Percentiles rank a stretch among this genome's conserved stretches.
These are phyloP conservation scores for Globisporangium echinulatum DNA, from an alignment of 352 stramenopile species.

Conservation along the genomic window DNA sequence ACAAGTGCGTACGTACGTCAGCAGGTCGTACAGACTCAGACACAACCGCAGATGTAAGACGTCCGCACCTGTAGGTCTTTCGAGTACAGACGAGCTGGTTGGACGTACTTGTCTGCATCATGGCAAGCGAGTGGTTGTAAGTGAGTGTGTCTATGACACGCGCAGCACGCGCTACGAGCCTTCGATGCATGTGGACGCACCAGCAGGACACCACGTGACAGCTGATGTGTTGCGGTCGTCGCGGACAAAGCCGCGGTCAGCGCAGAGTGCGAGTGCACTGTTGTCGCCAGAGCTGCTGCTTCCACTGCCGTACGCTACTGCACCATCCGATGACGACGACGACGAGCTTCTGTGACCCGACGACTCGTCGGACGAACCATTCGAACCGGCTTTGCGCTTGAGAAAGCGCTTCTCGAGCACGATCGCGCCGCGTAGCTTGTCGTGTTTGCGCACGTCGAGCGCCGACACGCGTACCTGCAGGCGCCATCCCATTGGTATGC, in stretches of 20 bases:
- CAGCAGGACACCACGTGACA: slow-evolving; percentile 12
- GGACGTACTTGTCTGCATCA: slow-evolving; percentile 6
- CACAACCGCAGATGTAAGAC: too few relatives aligned
- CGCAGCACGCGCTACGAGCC: too few relatives aligned
- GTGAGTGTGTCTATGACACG: not conserved
- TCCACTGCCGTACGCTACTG: not conserved
- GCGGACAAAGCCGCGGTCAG: slow-evolving; percentile 12
- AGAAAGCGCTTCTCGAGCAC: slow-evolving; percentile 23
- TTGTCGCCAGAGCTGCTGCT: not conserved
- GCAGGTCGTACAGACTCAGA: not conserved
- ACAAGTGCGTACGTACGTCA: not conserved
- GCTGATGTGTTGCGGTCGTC: slow-evolving; percentile 4
- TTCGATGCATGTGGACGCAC: slow-evolving; percentile 1
- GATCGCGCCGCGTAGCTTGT: slow-evolving; percentile 25
- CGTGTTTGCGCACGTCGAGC: slow-evolving; percentile 18
- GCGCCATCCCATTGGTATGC: not conserved
- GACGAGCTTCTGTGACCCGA: not conserved
- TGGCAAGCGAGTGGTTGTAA: not conserved
- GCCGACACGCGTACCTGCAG: slow-evolving; percentile 28
- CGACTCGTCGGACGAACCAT: slow-evolving; percentile 2
- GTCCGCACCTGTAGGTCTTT: slow-evolving; percentile 11
- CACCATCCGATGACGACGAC: not conserved
- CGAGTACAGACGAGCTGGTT: slow-evolving; percentile 9
- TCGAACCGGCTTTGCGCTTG: slow-evolving; percentile 6
- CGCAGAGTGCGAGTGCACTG: not conserved